phyloP scores from a whole-genome alignment of 179 eudicot genomes.

The Camellia oleifera region DNA sequence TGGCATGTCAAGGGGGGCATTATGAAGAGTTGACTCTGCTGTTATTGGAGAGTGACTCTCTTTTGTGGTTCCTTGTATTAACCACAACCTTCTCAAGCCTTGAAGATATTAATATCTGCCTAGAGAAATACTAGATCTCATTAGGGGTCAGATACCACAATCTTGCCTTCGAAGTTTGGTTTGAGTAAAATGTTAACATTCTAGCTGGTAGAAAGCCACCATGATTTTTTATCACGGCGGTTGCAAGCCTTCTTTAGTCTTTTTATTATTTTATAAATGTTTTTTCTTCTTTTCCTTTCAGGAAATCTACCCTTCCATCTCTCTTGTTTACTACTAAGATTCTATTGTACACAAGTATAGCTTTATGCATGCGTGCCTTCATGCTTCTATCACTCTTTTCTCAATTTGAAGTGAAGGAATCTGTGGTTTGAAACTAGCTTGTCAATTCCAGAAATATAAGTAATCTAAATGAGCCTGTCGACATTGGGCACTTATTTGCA shows the following conservation, averaged over 20 bases:
- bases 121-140: too few relatives aligned
- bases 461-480: neutral
- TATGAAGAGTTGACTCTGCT: neutral
- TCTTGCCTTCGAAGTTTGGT: neutral
- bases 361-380: neutral
- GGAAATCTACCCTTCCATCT: too few relatives aligned
- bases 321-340: too few relatives aligned
- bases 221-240: neutral
- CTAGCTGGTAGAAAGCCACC: neutral
- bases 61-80: too few relatives aligned
- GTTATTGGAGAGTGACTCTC: neutral
- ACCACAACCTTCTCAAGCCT: neutral
- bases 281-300: neutral
- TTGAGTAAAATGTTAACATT: too few relatives aligned
- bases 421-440: neutral
- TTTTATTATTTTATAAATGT: neutral
- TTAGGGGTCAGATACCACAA: neutral
- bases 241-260: neutral
- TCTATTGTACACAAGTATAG: neutral
- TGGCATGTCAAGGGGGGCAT: neutral
- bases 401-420: neutral
- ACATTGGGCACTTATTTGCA: too few relatives aligned
- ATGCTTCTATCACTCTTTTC: neutral
- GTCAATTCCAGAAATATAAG: neutral
- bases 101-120: neutral